These are phyloP conservation scores for Pichia sp. DNA, from an alignment of 1,139 yeast genomes.

Conservation along the genomic window DNA sequence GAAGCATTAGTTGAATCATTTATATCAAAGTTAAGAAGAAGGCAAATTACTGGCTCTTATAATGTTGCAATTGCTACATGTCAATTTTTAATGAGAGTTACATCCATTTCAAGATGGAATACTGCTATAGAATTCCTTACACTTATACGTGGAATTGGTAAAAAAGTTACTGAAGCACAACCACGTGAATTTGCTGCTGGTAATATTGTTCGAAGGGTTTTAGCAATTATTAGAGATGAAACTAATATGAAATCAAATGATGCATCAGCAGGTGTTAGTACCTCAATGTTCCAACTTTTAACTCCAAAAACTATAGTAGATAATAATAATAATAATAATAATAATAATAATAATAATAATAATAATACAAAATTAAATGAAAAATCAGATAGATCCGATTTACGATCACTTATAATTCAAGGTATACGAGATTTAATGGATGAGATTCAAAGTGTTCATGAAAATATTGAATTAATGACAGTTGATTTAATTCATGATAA, in stretches of 20 bases:
- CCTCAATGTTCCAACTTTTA: conserved; percentile 84
- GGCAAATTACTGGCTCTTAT: conserved; percentile 68
- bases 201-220: conserved; percentile 82
- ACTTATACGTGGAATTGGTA: conserved; percentile 63
- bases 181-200: conserved; percentile 85
- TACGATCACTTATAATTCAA: conserved; percentile 84
- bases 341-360: conserved; percentile 8
- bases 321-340: conserved; percentile 10
- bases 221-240: conserved; percentile 85
- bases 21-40: conserved; percentile 54
- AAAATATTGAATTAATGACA: conserved; percentile 84
- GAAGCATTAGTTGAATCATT: conserved; percentile 35
- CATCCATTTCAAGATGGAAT: conserved; percentile 86
- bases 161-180: conserved; percentile 52
- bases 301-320: conserved; percentile 39
- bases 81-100: conserved; percentile 78
- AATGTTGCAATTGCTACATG: conserved; percentile 82
- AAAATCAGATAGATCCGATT: conserved; percentile 47
- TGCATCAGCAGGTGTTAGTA: conserved; percentile 44
- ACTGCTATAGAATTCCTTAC: conserved; percentile 65
- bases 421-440: conserved; percentile 91
- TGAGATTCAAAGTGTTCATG: conserved; percentile 85
- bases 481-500: conserved; percentile 92
- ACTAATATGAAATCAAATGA: conserved; percentile 29
- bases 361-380: conserved; percentile 10